Conservation (phyloP, 2,329 filamentous ascomycete genomes). For the Diaporthe sp. region DNA sequence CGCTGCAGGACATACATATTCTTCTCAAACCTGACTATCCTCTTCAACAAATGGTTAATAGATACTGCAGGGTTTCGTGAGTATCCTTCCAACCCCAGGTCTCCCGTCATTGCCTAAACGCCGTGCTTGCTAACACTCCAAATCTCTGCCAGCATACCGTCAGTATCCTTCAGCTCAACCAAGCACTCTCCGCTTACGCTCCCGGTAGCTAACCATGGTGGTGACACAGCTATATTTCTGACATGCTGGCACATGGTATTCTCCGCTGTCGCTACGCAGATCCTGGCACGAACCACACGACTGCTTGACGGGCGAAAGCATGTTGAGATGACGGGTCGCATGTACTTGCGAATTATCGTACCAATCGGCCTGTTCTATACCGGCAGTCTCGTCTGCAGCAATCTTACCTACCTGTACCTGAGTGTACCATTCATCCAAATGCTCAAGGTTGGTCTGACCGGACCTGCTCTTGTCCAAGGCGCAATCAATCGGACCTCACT, state of each 20-base stretch:
- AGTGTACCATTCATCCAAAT: constrained; percentile 79
- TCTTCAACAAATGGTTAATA: constrained; percentile 94
- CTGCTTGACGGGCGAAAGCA: constrained; percentile 92
- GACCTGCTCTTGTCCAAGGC: no score
- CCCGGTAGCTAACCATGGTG: constrained; percentile 45
- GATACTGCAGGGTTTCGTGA: constrained; percentile 80
- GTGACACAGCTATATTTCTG: constrained; percentile 72
- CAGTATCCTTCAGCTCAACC: not conserved
- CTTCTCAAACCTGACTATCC: constrained; percentile 85
- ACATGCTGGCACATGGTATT: constrained; percentile 96
- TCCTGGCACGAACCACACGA: constrained; percentile 87
- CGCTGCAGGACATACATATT: constrained; percentile 78
- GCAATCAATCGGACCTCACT: not conserved
- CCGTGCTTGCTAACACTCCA: not conserved
- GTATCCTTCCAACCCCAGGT: constrained; percentile 48
- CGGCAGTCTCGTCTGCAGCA: constrained; percentile 92
- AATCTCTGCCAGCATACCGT: constrained; percentile 33
- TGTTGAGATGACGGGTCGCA: constrained; percentile 93
- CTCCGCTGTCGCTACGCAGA: constrained; percentile 90
- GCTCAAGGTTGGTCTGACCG: constrained; percentile 17
- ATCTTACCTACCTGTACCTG: constrained; percentile 92
- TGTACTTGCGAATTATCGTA: constrained; percentile 91
- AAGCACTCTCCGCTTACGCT: not conserved
- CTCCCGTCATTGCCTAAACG: no score
- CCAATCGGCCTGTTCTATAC: constrained; percentile 96